phyloP scores from a whole-genome alignment of 2,329 filamentous ascomycete species.

The Apiospora rasikravindrae region DNA sequence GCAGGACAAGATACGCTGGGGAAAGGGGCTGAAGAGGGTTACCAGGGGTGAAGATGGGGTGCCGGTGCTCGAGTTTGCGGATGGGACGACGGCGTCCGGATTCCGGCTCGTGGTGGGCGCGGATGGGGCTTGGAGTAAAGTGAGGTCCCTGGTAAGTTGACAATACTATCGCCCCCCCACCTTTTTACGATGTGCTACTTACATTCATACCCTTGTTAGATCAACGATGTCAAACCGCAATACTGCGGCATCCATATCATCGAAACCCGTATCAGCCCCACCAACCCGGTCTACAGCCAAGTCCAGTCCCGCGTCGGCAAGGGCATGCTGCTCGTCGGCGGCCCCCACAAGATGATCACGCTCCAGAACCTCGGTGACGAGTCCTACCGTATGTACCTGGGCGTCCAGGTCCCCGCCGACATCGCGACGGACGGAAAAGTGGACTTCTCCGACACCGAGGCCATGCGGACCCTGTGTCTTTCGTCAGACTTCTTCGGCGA shows the following conservation, averaged over 20 bases:
- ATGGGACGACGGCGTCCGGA: conserved; percentile 32
- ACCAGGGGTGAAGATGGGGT: conserved; percentile 27
- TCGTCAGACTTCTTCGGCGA: neutral
- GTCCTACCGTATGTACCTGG: neutral
- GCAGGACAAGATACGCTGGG: conserved; percentile 51
- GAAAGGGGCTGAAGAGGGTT: conserved; percentile 47
- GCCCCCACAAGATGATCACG: neutral
- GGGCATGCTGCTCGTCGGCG: neutral
- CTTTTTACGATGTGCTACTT: no score
- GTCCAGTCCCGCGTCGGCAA: neutral
- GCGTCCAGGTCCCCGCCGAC: neutral
- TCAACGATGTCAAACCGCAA: neutral
- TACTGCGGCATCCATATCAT: neutral
- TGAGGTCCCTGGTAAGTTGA: conserved; percentile 20
- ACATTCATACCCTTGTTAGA: no score
- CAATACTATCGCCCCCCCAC: neutral
- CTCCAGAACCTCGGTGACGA: neutral
- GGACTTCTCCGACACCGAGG: neutral
- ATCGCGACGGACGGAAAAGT: neutral
- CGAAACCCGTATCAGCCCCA: neutral
- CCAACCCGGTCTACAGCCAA: neutral
- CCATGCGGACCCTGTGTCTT: neutral
- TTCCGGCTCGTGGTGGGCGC: conserved; percentile 47
- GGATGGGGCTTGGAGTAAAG: conserved; percentile 46
- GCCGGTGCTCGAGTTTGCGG: conserved; percentile 45